Percentiles rank a stretch among this genome's conserved stretches.
phyloP scores from a whole-genome alignment of 2,329 filamentous ascomycete genomes.

The Cladosporium halotolerans region DNA sequence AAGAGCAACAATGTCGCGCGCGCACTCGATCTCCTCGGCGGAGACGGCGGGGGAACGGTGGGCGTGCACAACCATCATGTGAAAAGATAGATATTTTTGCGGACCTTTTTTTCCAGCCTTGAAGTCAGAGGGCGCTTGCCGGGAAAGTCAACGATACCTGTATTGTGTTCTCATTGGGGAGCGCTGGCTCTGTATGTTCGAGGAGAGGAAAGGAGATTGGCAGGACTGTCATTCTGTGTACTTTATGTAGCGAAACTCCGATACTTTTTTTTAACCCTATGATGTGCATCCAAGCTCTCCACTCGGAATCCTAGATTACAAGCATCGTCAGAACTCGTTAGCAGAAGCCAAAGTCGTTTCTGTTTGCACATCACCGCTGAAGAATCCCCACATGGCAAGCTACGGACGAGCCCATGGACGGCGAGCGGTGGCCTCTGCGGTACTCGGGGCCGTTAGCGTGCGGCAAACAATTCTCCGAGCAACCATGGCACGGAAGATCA shows the following conservation, averaged over 20 bases:
- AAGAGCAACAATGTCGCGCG: constrained; percentile 11
- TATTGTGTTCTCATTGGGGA: neutral
- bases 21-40: constrained; percentile 21
- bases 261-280: neutral
- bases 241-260: constrained; percentile 6
- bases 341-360: too few relatives aligned
- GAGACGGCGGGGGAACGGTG: constrained; percentile 23
- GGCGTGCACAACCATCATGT: constrained; percentile 9
- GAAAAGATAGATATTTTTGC: constrained; percentile 6
- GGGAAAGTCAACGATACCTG: constrained; percentile 1
- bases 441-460: too few relatives aligned
- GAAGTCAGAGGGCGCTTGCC: neutral
- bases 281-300: too few relatives aligned
- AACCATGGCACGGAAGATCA: too few relatives aligned
- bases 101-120: neutral
- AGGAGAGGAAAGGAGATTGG: neutral
- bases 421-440: too few relatives aligned
- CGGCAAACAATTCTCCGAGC: too few relatives aligned
- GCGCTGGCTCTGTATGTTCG: neutral
- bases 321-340: too few relatives aligned
- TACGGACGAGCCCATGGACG: too few relatives aligned
- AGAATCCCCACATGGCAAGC: too few relatives aligned
- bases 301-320: too few relatives aligned
- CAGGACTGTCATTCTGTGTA: constrained; percentile 9
- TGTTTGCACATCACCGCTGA: too few relatives aligned